Evolutionary conservation across 306 rosid genomes (phyloP).

Genomic region (Lupinus albus): DNA sequence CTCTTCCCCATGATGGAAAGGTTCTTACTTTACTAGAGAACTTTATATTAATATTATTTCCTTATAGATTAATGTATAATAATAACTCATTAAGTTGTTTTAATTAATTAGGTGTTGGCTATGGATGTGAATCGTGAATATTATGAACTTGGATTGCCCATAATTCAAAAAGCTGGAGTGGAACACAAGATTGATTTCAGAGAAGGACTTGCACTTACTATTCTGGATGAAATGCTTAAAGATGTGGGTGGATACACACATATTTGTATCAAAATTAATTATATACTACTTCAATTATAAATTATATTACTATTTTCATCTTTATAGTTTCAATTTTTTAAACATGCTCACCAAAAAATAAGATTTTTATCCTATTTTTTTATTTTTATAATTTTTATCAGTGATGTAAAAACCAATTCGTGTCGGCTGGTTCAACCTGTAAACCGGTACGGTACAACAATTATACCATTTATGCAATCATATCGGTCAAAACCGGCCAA

Average conservation of each 20-base stretch:
- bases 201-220: conserved; percentile 88
- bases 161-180: conserved; percentile 76
- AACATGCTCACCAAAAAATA: too few relatives aligned
- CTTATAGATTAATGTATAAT: not conserved
- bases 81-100: not conserved
- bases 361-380: too few relatives aligned
- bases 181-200: conserved; percentile 83
- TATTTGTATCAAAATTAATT: not conserved
- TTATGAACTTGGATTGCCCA: conserved; percentile 75
- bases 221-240: conserved; percentile 62
- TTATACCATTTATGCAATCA: too few relatives aligned
- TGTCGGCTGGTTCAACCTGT: too few relatives aligned
- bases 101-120: conserved; percentile 67
- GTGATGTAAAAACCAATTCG: too few relatives aligned
- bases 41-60: not conserved
- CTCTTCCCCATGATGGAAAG: conserved; percentile 85
- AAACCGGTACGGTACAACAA: too few relatives aligned
- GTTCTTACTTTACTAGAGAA: conserved; percentile 32
- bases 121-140: conserved; percentile 79
- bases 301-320: too few relatives aligned
- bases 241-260: conserved; percentile 57
- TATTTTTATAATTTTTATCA: too few relatives aligned
- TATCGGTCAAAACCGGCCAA: too few relatives aligned
- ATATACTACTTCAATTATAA: not conserved
- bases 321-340: too few relatives aligned